These are phyloP conservation scores for Lachancea quebecensis DNA, from an alignment of 805 yeast species.

Conservation along the genomic window DNA sequence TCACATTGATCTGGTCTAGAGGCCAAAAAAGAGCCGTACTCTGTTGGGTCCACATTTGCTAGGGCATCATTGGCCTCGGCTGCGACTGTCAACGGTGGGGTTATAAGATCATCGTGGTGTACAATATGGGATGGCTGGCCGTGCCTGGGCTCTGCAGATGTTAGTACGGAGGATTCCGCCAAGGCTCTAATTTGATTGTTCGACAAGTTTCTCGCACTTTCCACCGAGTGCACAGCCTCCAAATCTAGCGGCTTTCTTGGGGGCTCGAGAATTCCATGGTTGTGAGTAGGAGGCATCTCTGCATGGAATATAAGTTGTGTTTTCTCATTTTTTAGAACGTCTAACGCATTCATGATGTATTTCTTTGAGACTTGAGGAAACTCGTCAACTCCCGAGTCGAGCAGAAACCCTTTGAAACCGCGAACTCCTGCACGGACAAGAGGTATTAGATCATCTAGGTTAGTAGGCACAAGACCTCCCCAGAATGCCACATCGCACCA, in stretches of 20 bases:
- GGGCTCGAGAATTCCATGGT: slow-evolving; percentile 30
- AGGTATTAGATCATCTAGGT: slow-evolving; percentile 62
- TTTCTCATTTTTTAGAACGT: slow-evolving; percentile 48
- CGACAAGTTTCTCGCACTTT: slow-evolving; percentile 32
- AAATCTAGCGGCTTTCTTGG: slow-evolving; percentile 13
- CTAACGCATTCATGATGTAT: slow-evolving; percentile 64
- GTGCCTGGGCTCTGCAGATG: slow-evolving; percentile 52
- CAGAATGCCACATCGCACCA: slow-evolving; percentile 95
- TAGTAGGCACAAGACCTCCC: slow-evolving; percentile 90
- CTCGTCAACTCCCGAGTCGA: slow-evolving; percentile 94
- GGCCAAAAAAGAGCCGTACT: slow-evolving; percentile 66
- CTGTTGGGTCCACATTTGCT: slow-evolving; percentile 48
- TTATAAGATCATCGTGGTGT: slow-evolving; percentile 22
- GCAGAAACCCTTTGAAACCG: slow-evolving; percentile 89
- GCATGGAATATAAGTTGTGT: slow-evolving; percentile 91
- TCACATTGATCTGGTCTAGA: slow-evolving; percentile 89
- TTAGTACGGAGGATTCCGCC: slow-evolving; percentile 48
- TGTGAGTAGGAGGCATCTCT: slow-evolving; percentile 51
- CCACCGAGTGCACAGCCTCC: slow-evolving; percentile 10
- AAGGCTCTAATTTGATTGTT: slow-evolving; percentile 47
- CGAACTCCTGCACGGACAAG: slow-evolving; percentile 80
- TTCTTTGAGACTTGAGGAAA: slow-evolving; percentile 72
- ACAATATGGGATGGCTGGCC: slow-evolving; percentile 37
- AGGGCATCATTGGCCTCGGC: slow-evolving; percentile 36
- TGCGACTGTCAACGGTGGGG: slow-evolving; percentile 39